phyloP scores from a whole-genome alignment of 1,284 basidiomycete species.

The Ustilago cynodontis region DNA sequence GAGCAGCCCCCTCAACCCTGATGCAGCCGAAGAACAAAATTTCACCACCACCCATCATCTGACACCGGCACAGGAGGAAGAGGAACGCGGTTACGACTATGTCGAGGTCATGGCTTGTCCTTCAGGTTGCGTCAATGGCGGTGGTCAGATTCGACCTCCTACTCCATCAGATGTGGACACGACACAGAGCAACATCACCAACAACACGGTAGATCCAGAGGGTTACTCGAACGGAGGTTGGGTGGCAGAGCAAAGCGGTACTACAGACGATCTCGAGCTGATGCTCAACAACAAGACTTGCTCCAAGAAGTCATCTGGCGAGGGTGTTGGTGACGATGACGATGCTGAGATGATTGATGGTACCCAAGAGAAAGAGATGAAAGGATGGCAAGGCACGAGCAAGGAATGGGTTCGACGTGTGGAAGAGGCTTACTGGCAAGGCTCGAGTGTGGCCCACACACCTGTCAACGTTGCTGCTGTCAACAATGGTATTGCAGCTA shows the following conservation, averaged over 20 bases:
- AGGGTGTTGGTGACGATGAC: slow-evolving; percentile 72
- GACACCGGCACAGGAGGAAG: slow-evolving; percentile 51
- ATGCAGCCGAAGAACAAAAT: neutral
- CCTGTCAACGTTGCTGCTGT: slow-evolving; percentile 37
- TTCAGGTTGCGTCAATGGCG: slow-evolving; percentile 95
- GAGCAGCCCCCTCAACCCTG: slow-evolving; percentile 44
- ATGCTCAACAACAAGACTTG: slow-evolving; percentile 60
- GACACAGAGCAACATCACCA: neutral
- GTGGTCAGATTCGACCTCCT: slow-evolving; percentile 78
- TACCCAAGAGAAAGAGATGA: slow-evolving; percentile 25
- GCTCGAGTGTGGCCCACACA: slow-evolving; percentile 42
- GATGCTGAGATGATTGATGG: slow-evolving; percentile 32
- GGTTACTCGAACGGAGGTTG: slow-evolving; percentile 39
- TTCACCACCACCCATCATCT: neutral
- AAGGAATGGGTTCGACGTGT: slow-evolving; percentile 67
- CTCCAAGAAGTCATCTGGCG: slow-evolving; percentile 62
- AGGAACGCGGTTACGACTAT: slow-evolving; percentile 84
- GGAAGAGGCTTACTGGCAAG: slow-evolving; percentile 67
- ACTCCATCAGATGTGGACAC: slow-evolving; percentile 20
- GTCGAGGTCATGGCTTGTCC: slow-evolving; percentile 99
- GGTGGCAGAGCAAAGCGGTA: slow-evolving; percentile 22
- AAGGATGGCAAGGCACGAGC: slow-evolving; percentile 68
- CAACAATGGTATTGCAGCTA: neutral
- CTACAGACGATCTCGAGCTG: slow-evolving; percentile 74
- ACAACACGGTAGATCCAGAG: slow-evolving; percentile 29